These are phyloP conservation scores for Triangularia setosa DNA, from an alignment of 2,329 filamentous ascomycete genomes.

Conservation along the genomic window DNA sequence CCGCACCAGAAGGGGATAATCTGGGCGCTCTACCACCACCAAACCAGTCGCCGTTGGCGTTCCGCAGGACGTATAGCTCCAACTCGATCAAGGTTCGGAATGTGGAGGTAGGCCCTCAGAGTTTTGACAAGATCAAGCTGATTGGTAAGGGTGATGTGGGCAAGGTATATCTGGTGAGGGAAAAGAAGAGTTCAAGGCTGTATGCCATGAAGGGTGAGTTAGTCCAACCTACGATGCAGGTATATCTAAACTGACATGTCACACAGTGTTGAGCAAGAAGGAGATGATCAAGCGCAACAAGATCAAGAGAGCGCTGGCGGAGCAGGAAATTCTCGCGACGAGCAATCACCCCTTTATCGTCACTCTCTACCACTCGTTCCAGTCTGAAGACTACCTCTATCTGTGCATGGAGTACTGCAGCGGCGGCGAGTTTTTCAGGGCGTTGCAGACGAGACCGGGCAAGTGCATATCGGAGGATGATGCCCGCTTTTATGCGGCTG, in stretches of 20 bases:
- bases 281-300: constrained; percentile 99
- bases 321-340: constrained; percentile 96
- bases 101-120: constrained; percentile 90
- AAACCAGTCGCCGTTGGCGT: constrained; percentile 67
- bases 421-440: constrained; percentile 96
- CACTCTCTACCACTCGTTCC: constrained; percentile 97
- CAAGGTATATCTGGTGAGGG: constrained; percentile 94
- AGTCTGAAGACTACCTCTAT: constrained; percentile 97
- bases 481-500: constrained; percentile 93
- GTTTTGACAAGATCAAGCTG: constrained; percentile 99
- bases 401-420: constrained; percentile 99
- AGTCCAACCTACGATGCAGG: not conserved
- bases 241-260: constrained; percentile 34
- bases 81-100: constrained; percentile 99
- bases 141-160: constrained; percentile 98
- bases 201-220: constrained; percentile 96
- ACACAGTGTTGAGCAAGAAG: constrained; percentile 90
- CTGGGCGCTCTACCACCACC: constrained; percentile 64
- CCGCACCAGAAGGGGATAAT: constrained; percentile 45
- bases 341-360: constrained; percentile 99
- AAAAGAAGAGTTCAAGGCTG: constrained; percentile 93
- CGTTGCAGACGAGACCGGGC: constrained; percentile 89
- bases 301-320: constrained; percentile 95
- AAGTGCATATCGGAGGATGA: constrained; percentile 98
- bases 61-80: constrained; percentile 93